Base-by-base conservation (phyloP, 345 rosid species). In the Hibiscus mutabilis region DNA sequence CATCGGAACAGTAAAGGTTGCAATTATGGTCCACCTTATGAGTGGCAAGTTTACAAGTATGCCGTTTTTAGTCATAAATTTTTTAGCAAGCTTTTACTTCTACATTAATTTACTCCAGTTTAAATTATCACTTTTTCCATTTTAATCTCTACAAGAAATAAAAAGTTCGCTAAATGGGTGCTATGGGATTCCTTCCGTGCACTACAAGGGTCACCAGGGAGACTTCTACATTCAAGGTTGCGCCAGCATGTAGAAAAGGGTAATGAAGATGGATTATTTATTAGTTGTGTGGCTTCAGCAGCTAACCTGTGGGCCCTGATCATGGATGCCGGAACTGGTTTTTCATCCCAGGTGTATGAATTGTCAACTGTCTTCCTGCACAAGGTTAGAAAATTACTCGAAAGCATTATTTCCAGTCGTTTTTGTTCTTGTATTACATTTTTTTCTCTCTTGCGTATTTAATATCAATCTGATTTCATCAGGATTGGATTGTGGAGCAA, bases 401-500 rank as follows among this genome's bases (percentile, higher is more conserved):
- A 55, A 55, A 55, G 60, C 25, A 10, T 3, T 21, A 18, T 18
- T 53, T 18, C 64, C 64, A 33, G 5, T 64, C 24, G 2, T 66
- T 55, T 74, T 77, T 29, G 21, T 62, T 15, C 24, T 31, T 2
- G 19, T 3, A 2, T 35, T 22, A 19, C 60, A 25, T 81, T 18
- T 29, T 52, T 59, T 70, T 11, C 22, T 55, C 19, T 69, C 60
- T 24, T 66, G 77, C 59, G 59, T 65, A 18, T 60, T 21, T 25
- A 52, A 58, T 64, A 60, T 66, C 63, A 22, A 31, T 71, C 79
- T 57, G 14, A 53, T 68, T 73, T 77, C 70, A 11, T 75, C 84
- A 93, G 98, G 96, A 91, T 70, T 94, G 98, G 98, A 94, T 94
- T 70, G 89, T 94, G 98, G 98, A 94, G 64, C 97, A 94, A 44